Conservation (phyloP, 805 yeast genomes). For the Wickerhamiella bombiphila region DNA sequence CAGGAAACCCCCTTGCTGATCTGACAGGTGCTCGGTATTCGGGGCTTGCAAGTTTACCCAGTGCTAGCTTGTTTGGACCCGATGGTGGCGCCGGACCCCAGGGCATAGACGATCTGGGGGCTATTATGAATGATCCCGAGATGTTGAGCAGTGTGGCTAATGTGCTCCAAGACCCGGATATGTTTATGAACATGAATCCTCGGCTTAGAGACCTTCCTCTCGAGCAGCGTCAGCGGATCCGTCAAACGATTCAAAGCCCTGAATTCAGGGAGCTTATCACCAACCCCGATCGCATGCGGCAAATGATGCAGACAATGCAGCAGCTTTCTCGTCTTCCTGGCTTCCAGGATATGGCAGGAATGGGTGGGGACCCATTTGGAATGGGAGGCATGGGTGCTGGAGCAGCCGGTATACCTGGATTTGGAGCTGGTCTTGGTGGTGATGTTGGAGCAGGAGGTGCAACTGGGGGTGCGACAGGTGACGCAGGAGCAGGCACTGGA, state of each 20-base stretch:
- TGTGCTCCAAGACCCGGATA: constrained; percentile 18
- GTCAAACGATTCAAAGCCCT: constrained; percentile 75
- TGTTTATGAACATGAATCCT: constrained; percentile 55
- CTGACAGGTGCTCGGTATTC: constrained; percentile 93
- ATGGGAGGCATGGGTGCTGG: constrained; percentile 7
- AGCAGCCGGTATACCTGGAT: constrained; percentile 5
- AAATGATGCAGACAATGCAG: constrained; percentile 41
- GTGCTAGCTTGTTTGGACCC: constrained; percentile 80
- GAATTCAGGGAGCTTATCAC: constrained; percentile 63
- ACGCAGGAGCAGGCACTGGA: constrained; percentile 17
- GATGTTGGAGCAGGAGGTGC: constrained; percentile 1
- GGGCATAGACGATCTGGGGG: constrained; percentile 62
- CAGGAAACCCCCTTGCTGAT: constrained; percentile 82
- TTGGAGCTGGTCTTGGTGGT: constrained; percentile 5
- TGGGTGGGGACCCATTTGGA: constrained; percentile 10
- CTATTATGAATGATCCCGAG: constrained; percentile 74
- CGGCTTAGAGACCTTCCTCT: constrained; percentile 84
- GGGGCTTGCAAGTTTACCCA: constrained; percentile 77
- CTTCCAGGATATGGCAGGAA: constrained; percentile 33
- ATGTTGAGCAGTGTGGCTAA: constrained; percentile 44
- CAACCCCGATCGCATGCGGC: constrained; percentile 76
- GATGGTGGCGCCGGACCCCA: constrained; percentile 80
- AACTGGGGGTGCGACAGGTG: constrained; percentile 3
- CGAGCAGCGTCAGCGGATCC: constrained; percentile 57
- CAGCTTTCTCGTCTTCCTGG: constrained; percentile 32